phyloP scores from a whole-genome alignment of 169 alveolate genomes.

The Cryptosporidium felis region DNA sequence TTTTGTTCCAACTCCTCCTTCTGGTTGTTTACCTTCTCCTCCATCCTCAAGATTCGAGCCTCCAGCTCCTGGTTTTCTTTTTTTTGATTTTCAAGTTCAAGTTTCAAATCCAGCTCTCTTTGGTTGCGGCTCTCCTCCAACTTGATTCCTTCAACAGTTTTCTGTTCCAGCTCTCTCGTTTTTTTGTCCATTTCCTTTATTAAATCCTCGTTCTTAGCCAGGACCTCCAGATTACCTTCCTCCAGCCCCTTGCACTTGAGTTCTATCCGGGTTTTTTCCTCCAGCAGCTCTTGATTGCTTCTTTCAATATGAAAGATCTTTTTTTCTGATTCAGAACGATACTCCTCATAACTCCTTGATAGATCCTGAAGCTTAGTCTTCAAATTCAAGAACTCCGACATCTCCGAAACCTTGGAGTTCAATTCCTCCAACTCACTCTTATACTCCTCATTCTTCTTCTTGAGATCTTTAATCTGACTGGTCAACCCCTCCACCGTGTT shows the following conservation, averaged over 20 bases:
- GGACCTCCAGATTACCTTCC: not conserved
- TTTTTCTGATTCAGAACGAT: not conserved
- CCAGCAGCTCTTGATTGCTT: slow-evolving; percentile 15
- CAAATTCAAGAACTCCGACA: slow-evolving; percentile 20
- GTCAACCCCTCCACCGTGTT: slow-evolving; percentile 52
- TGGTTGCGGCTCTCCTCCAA: not conserved
- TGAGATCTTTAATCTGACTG: slow-evolving; percentile 1
- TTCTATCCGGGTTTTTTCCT: slow-evolving; percentile 33
- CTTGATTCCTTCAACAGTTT: not conserved
- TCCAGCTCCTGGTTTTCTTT: slow-evolving; percentile 15
- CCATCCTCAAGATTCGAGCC: not conserved
- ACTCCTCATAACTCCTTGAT: slow-evolving; percentile 22
- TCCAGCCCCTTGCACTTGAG: not conserved
- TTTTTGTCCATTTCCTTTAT: not conserved
- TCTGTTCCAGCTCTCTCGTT: slow-evolving; percentile 11
- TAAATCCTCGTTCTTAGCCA: slow-evolving; percentile 34
- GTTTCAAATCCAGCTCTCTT: not conserved
- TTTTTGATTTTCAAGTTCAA: not conserved
- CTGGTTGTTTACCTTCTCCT: not conserved
- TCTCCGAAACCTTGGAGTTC: slow-evolving; percentile 14
- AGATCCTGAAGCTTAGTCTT: slow-evolving; percentile 16
- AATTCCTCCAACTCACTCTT: slow-evolving; percentile 44
- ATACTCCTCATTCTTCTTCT: slow-evolving; percentile 3
- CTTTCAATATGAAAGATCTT: slow-evolving; percentile 18
- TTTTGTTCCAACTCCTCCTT: slow-evolving; percentile 12